phyloP scores from a whole-genome alignment of 306 rosid species.

The Begonia loranthoides region DNA sequence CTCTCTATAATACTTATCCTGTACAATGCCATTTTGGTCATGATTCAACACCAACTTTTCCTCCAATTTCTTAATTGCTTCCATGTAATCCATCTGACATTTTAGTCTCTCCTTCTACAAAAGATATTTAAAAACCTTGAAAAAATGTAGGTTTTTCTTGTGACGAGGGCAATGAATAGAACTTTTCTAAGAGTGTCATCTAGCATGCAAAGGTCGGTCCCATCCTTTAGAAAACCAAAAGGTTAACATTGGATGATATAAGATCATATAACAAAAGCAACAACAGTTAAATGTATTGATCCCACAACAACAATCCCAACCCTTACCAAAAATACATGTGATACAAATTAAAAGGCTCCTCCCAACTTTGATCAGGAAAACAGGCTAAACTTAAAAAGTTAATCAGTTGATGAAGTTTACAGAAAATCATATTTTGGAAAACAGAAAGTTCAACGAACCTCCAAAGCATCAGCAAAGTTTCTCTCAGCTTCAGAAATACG shows the following conservation, averaged over 20 bases:
- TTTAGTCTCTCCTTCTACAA: constrained; percentile 79
- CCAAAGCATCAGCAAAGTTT: constrained; percentile 83
- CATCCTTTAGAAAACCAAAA: neutral
- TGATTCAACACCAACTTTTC: constrained; percentile 83
- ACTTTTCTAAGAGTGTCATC: neutral
- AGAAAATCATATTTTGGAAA: constrained; percentile 1
- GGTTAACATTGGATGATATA: neutral
- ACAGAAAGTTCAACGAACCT: constrained; percentile 40
- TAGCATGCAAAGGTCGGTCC: neutral
- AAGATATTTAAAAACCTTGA: constrained; percentile 8
- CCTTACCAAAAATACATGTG: too few relatives aligned
- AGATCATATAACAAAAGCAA: neutral
- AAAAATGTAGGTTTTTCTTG: neutral
- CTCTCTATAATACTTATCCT: constrained; percentile 32
- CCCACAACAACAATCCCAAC: neutral
- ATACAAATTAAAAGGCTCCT: too few relatives aligned
- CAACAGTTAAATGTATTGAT: constrained; percentile 7
- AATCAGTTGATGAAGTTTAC: neutral
- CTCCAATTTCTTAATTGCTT: constrained; percentile 84
- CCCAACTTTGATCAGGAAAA: too few relatives aligned
- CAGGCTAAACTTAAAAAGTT: neutral
- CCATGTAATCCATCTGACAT: constrained; percentile 97
- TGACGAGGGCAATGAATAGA: neutral
- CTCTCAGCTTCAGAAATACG: constrained; percentile 70
- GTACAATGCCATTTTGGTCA: constrained; percentile 26